Conservation (phyloP, 2,329 filamentous ascomycete species). For the Claviceps paspali region DNA sequence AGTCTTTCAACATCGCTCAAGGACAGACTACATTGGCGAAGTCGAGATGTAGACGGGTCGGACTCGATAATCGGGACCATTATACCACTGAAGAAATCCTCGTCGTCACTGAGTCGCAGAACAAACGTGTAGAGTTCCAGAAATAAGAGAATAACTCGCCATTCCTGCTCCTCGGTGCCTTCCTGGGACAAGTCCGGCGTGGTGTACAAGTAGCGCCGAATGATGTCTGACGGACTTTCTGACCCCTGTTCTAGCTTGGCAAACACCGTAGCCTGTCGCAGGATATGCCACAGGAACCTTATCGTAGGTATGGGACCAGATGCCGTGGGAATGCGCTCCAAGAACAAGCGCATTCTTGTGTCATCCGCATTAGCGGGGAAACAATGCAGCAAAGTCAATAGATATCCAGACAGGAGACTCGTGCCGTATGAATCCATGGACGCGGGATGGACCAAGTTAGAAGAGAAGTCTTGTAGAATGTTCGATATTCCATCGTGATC, state of each 20-base stretch:
- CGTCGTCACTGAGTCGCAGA: slow-evolving; percentile 83
- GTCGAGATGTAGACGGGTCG: slow-evolving; percentile 28
- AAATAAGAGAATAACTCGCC: slow-evolving; percentile 80
- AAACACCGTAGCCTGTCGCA: slow-evolving; percentile 28
- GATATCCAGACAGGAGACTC: slow-evolving; percentile 69
- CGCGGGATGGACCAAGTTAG: slow-evolving; percentile 16
- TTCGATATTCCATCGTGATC: slow-evolving; percentile 57
- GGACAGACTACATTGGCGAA: slow-evolving; percentile 51
- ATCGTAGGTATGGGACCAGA: slow-evolving; percentile 41
- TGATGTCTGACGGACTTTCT: slow-evolving; percentile 14
- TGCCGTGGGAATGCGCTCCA: slow-evolving; percentile 26
- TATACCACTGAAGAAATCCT: slow-evolving; percentile 68
- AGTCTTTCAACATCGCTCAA: slow-evolving; percentile 57
- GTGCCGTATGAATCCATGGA: slow-evolving; percentile 23
- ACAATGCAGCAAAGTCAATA: slow-evolving; percentile 68
- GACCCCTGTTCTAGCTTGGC: slow-evolving; percentile 15
- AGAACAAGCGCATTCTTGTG: slow-evolving; percentile 85
- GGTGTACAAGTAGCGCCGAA: slow-evolving; percentile 17
- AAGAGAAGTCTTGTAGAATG: slow-evolving; percentile 19
- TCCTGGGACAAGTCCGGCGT: slow-evolving; percentile 13
- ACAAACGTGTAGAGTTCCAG: slow-evolving; percentile 90
- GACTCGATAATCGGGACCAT: slow-evolving; percentile 22
- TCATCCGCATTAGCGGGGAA: slow-evolving; percentile 74
- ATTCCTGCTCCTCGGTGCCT: slow-evolving; percentile 40
- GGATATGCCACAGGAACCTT: slow-evolving; percentile 66